phyloP scores from a whole-genome alignment of 2,329 filamentous ascomycete species.

The Penicillium sp. region DNA sequence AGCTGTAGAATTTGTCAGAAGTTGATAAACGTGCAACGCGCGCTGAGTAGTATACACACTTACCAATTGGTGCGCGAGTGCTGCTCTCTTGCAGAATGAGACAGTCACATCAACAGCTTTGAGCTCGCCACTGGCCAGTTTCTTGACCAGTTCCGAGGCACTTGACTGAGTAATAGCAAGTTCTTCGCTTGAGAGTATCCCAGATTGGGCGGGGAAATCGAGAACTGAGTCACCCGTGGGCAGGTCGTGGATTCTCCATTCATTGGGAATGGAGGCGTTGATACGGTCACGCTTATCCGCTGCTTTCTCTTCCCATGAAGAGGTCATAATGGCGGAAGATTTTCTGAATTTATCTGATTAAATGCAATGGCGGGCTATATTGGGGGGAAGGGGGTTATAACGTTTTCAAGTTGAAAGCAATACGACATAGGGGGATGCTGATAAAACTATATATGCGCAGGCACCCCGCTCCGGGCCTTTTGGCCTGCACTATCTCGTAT shows the following conservation, averaged over 20 bases:
- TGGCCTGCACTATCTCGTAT: not conserved
- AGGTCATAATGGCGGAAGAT: not conserved
- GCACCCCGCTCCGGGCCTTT: no score
- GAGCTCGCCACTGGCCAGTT: constrained; percentile 19
- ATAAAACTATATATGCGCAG: no score
- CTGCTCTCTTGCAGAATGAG: constrained; percentile 30
- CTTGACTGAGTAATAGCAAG: constrained; percentile 11
- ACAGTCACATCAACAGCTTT: constrained; percentile 28
- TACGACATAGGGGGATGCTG: no score
- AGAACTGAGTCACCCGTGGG: constrained; percentile 6
- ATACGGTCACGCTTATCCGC: constrained; percentile 14
- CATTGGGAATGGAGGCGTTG: constrained; percentile 11
- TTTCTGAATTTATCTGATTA: no score
- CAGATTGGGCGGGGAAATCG: constrained; percentile 13
- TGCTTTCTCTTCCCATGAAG: constrained; percentile 11
- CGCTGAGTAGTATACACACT: no score
- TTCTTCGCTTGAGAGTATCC: constrained; percentile 8
- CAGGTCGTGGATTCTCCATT: constrained; percentile 12
- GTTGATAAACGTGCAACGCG: no score
- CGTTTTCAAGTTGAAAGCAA: no score
- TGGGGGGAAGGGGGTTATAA: no score
- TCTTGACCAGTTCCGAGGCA: constrained; percentile 11
- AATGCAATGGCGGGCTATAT: no score
- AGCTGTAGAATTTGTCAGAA: no score
- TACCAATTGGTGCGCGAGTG: constrained; percentile 27